Evolutionary conservation across 805 yeast genomes (phyloP).

Genomic region (Wilhelminamyces savonicus): DNA sequence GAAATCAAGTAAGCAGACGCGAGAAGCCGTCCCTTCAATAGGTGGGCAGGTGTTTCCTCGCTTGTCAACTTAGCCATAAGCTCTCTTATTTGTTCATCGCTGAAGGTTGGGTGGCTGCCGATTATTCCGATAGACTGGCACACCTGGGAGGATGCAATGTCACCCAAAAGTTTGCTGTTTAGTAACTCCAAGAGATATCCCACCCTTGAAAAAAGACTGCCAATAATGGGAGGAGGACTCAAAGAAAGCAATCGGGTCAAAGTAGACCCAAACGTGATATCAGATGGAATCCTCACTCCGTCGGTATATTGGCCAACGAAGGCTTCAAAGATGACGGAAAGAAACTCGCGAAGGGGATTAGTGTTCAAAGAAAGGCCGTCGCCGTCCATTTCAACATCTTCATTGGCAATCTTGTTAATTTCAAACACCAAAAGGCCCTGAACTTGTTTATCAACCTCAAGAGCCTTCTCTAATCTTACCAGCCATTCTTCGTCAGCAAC

Average conservation of each 20-base stretch:
- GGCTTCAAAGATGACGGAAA: constrained; percentile 33
- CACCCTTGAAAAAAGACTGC: constrained; percentile 9
- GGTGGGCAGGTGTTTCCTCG: constrained; percentile 6
- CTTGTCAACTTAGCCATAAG: constrained; percentile 2
- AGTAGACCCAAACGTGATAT: constrained; percentile 27
- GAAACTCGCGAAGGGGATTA: constrained; percentile 14
- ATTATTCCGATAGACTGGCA: constrained; percentile 45
- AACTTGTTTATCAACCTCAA: constrained; percentile 55
- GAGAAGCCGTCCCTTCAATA: constrained; percentile 16
- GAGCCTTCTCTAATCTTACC: constrained; percentile 59
- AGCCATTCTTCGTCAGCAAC: constrained; percentile 72
- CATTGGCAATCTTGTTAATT: constrained; percentile 9
- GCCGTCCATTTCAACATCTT: constrained; percentile 13
- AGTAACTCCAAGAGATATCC: constrained; percentile 19
- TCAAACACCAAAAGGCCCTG: constrained; percentile 17
- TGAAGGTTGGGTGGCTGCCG: constrained; percentile 33
- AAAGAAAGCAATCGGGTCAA: constrained; percentile 28
- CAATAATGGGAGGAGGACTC: constrained; percentile 21
- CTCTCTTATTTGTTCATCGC: constrained; percentile 2
- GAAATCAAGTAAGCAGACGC: constrained; percentile 42
- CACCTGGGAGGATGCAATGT: constrained; percentile 21
- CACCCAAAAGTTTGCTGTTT: constrained; percentile 13
- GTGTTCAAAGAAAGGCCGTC: too few species aligned
- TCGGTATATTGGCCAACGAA: constrained; percentile 16
- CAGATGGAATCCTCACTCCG: constrained; percentile 8